phyloP scores from a whole-genome alignment of 2,329 filamentous ascomycete species.

The Tolypocladium album region DNA sequence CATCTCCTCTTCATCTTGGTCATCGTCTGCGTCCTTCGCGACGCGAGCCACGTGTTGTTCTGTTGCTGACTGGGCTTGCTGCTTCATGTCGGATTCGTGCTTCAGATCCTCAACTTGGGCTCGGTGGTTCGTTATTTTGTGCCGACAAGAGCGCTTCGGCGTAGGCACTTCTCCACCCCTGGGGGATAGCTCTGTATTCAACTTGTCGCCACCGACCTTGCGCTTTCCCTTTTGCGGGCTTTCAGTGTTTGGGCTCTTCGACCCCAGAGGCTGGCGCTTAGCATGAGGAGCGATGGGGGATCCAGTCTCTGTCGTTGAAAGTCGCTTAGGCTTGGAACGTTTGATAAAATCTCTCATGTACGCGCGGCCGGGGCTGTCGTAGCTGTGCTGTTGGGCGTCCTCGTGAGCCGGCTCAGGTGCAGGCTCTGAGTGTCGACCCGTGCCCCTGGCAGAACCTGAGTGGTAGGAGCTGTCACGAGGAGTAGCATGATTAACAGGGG shows the following conservation, averaged over 20 bases:
- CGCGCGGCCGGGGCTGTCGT: slow-evolving; percentile 23
- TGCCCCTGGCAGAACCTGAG: background rate
- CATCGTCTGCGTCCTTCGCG: background rate
- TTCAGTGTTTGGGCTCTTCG: slow-evolving; percentile 23
- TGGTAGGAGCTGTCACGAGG: background rate
- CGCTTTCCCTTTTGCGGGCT: slow-evolving; percentile 22
- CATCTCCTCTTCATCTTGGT: slow-evolving; percentile 7
- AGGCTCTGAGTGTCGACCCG: background rate
- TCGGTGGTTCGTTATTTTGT: slow-evolving; percentile 4
- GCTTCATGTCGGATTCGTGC: background rate
- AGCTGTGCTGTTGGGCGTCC: slow-evolving; percentile 4
- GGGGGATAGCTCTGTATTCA: slow-evolving; percentile 9
- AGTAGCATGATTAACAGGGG: slow-evolving; percentile 8
- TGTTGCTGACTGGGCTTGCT: background rate
- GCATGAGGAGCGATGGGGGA: slow-evolving; percentile 15
- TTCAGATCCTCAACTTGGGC: background rate
- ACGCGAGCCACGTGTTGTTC: background rate
- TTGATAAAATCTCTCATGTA: slow-evolving; percentile 25
- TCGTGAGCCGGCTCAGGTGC: background rate
- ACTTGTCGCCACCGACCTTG: slow-evolving; percentile 14
- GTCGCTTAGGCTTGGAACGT: slow-evolving; percentile 16
- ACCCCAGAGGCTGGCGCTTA: slow-evolving; percentile 19
- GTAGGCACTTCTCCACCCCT: slow-evolving; percentile 11
- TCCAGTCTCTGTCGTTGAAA: slow-evolving; percentile 18
- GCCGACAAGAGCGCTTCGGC: slow-evolving; percentile 13